Conservation (phyloP, 345 rosid genomes). For the Dovyalis caffra region DNA sequence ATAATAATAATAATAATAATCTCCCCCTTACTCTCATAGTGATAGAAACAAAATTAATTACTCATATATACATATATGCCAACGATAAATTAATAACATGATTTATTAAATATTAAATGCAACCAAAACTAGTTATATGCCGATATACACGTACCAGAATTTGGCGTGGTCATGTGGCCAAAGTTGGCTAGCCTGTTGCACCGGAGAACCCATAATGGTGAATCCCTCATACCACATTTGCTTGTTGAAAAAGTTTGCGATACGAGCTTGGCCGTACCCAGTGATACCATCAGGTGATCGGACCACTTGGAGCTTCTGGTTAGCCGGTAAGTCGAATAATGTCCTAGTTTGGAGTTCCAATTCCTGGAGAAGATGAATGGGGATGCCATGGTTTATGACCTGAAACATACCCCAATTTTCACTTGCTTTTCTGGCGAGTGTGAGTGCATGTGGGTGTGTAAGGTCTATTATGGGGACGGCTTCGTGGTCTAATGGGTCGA, state of each 20-base stretch:
- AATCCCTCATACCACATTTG: constrained; percentile 33
- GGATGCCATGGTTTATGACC: constrained; percentile 26
- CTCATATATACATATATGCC: background rate
- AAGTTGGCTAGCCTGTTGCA: constrained; percentile 16
- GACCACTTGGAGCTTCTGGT: constrained; percentile 13
- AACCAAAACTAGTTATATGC: background rate
- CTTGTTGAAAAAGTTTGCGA: constrained; percentile 15
- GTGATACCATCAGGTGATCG: constrained; percentile 16
- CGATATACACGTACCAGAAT: constrained; percentile 10
- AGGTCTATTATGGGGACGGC: constrained; percentile 13
- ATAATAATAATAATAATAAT: no score
- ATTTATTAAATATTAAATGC: background rate
- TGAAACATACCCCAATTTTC: constrained; percentile 30
- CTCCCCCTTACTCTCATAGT: no score
- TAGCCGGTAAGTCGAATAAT: constrained; percentile 16
- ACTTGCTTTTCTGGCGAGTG: constrained; percentile 8
- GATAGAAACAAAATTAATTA: no score
- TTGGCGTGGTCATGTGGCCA: constrained; percentile 14
- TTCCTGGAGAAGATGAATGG: constrained; percentile 1
- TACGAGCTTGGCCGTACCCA: constrained; percentile 22
- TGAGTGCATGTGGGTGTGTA: background rate
- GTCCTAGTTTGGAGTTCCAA: background rate
- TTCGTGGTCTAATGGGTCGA: no score
- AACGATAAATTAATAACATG: background rate
- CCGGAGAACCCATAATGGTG: constrained; percentile 25